Conservation (phyloP, 306 rosid genomes). For the Styphnolobium japonicum region DNA sequence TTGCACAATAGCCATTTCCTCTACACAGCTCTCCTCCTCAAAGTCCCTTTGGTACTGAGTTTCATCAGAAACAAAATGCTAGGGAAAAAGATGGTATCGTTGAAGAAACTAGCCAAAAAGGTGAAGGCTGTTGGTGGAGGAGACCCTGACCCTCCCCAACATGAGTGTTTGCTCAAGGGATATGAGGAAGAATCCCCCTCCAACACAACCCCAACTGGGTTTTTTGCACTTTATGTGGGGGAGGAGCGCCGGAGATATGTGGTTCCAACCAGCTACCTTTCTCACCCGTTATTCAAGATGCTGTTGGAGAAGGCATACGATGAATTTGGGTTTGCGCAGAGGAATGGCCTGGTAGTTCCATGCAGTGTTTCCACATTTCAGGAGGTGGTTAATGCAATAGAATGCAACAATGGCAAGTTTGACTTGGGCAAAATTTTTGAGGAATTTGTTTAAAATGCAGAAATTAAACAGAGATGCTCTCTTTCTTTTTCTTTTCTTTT, state of each 20-base stretch:
- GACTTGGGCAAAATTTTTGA: constrained; percentile 67
- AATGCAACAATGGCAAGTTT: constrained; percentile 69
- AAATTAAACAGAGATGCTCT: neutral
- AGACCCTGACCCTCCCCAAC: constrained; percentile 24
- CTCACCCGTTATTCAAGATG: constrained; percentile 90
- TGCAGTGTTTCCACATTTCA: constrained; percentile 71
- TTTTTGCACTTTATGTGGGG: constrained; percentile 72
- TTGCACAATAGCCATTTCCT: neutral
- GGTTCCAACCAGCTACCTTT: constrained; percentile 72
- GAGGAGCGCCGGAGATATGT: constrained; percentile 66
- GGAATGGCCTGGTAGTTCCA: constrained; percentile 71
- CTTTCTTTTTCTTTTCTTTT: neutral
- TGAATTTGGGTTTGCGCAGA: constrained; percentile 84
- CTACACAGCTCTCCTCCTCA: neutral
- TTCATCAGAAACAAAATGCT: constrained; percentile 37
- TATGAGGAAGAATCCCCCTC: constrained; percentile 31
- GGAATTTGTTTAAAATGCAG: constrained; percentile 45
- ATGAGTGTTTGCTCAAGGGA: constrained; percentile 45
- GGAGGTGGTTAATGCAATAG: constrained; percentile 69
- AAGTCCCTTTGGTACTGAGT: neutral
- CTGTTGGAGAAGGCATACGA: constrained; percentile 67
- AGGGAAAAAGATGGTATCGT: constrained; percentile 54
- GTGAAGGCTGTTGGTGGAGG: constrained; percentile 47
- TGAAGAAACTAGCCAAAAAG: constrained; percentile 64
- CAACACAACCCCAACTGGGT: constrained; percentile 66